These are phyloP conservation scores for Helicocarpus griseus DNA, from an alignment of 2,329 filamentous ascomycete species.

Conservation along the genomic window DNA sequence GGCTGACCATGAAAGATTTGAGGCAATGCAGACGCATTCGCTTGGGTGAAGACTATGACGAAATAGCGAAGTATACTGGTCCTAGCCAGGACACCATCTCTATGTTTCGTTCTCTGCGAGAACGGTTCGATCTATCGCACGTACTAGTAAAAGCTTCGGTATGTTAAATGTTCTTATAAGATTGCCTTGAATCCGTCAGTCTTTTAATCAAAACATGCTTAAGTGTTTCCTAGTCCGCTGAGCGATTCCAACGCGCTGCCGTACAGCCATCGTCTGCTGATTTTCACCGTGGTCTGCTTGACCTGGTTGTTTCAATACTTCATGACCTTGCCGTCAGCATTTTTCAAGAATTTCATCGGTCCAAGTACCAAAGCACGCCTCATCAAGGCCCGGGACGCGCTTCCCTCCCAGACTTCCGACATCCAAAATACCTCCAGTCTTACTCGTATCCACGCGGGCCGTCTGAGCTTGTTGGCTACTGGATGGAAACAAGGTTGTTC, in stretches of 20 bases:
- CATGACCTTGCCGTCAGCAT: slow-evolving; percentile 7
- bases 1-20: slow-evolving; percentile 4
- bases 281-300: slow-evolving; percentile 5
- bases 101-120: slow-evolving; percentile 7
- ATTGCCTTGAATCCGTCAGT: background rate
- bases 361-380: slow-evolving; percentile 6
- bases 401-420: slow-evolving; percentile 1
- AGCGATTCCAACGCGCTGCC: slow-evolving; percentile 4
- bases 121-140: slow-evolving; percentile 3
- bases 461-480: slow-evolving; percentile 3
- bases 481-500: slow-evolving; percentile 3
- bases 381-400: slow-evolving; percentile 2
- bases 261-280: slow-evolving; percentile 5
- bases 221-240: slow-evolving; percentile 6
- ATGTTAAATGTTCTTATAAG: slow-evolving; percentile 3
- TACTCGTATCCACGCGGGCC: background rate
- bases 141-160: slow-evolving; percentile 6
- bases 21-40: slow-evolving; percentile 2
- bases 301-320: slow-evolving; percentile 8
- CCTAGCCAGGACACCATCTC: slow-evolving; percentile 4
- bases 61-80: slow-evolving; percentile 5
- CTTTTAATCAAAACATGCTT: slow-evolving; percentile 1
- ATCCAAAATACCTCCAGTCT: slow-evolving; percentile 2
- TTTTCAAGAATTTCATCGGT: slow-evolving; percentile 6
- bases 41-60: slow-evolving; percentile 4